These are phyloP conservation scores for Yamadazyma taylorii DNA, from an alignment of 1,139 yeast genomes.

Conservation along the genomic window DNA sequence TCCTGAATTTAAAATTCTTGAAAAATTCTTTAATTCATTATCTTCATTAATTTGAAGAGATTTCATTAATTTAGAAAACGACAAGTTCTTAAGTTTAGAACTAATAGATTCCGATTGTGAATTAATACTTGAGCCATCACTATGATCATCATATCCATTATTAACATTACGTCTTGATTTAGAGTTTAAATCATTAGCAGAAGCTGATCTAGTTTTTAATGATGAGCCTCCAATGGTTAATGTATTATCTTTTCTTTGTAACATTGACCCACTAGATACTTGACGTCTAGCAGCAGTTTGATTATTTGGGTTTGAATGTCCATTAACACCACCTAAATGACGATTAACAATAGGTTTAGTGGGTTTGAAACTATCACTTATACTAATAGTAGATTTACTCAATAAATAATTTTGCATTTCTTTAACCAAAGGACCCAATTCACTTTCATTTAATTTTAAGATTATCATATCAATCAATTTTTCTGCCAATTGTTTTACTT, in stretches of 20 bases:
- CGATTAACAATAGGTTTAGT: constrained; percentile 33
- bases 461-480: constrained; percentile 75
- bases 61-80: constrained; percentile 45
- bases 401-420: constrained; percentile 66
- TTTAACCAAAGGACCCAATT: constrained; percentile 59
- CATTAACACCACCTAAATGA: constrained; percentile 18
- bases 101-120: constrained; percentile 38
- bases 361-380: constrained; percentile 42
- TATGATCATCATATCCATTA: constrained; percentile 12
- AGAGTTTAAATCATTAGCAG: constrained; percentile 23
- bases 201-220: constrained; percentile 32
- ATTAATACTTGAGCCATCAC: constrained; percentile 18
- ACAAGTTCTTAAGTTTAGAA: constrained; percentile 38
- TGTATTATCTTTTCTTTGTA: constrained; percentile 29
- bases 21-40: constrained; percentile 37
- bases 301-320: background rate
- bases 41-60: constrained; percentile 46
- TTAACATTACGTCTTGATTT: constrained; percentile 13
- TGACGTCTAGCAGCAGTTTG: constrained; percentile 26
- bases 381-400: constrained; percentile 49
- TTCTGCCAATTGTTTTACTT: constrained; percentile 74
- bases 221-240: constrained; percentile 31
- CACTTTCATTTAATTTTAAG: constrained; percentile 63
- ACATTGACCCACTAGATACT: constrained; percentile 34
- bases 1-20: constrained; percentile 37